Base-by-base conservation (phyloP, 108 stramenopile species). In the Heterococcus sp. region DNA sequence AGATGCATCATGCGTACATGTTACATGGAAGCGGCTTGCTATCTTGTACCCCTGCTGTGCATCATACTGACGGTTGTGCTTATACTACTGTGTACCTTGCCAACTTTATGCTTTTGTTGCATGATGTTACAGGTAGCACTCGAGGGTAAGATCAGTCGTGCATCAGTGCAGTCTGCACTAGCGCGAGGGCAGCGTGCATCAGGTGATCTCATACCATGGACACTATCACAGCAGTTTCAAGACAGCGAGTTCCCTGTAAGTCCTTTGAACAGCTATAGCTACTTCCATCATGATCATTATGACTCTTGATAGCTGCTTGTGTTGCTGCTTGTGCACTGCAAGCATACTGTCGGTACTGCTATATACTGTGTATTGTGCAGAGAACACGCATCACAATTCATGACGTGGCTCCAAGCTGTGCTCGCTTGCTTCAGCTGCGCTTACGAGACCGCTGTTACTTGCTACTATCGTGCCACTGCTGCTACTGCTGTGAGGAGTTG, bases 161-260 rank as follows among this genome's bases (percentile, higher is more conserved):
- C 94, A 69, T 87, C 93, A 32, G 95, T 97, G 5, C 90, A 93
- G 87, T 94, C 94, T 28, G 94, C 95, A 67, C 85, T 99, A 26
- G 90, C 93, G 14, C 80, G 94, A 30, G 98, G 98, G 1, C 93
- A 98, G 80, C 87, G 96, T 32, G 92, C 94, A 1, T 92, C 94
- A 0, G 98, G 97, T 8, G 98, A 99, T 89, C 82, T 99, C 40
- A 96, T 99, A 81, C 98, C 98, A 2, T 99, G 98, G 98, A 99
- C 95, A n/a, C 88, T 99, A 66, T 90, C 93, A 37, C 98, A 99
- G 82, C 98, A 99, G 85, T 99, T 97, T 89, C 94, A 96, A 63
- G 98, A 98, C 90, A 87, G 65, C 4, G 67, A 77, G 65, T 77
- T 77, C 65, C 69, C 76, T 1, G 46, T 58, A 58, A 58, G 46